These are phyloP conservation scores for Globisporangium alternatum DNA, from an alignment of 352 stramenopile genomes.

Conservation along the genomic window DNA sequence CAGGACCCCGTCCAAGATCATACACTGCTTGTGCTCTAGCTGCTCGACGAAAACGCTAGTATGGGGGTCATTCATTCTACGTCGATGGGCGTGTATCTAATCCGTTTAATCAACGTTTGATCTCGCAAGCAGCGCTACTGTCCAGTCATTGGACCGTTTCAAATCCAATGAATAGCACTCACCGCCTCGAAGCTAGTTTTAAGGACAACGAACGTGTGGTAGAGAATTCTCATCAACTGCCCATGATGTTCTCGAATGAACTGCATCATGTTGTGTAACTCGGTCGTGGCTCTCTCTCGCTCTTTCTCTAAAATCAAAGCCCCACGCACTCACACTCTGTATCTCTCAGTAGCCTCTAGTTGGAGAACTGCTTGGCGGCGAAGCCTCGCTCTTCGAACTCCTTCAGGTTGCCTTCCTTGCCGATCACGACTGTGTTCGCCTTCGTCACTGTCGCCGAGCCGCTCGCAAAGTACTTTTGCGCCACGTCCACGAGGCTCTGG, in stretches of 20 bases:
- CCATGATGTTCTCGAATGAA: background rate
- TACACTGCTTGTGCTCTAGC: too few species aligned
- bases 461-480: constrained; percentile 44
- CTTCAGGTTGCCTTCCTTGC: constrained; percentile 47
- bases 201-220: background rate
- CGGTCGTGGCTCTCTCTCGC: background rate
- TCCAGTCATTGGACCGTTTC: background rate
- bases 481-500: constrained; percentile 46
- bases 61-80: background rate
- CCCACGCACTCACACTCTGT: background rate
- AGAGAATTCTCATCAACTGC: background rate
- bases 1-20: background rate
- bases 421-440: constrained; percentile 43
- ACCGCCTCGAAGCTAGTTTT: background rate
- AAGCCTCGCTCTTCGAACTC: constrained; percentile 50
- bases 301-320: background rate
- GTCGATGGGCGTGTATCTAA: too few species aligned
- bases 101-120: background rate
- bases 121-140: too few species aligned
- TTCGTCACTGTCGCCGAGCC: constrained; percentile 8
- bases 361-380: constrained; percentile 31
- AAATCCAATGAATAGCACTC: background rate
- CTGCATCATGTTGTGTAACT: background rate
- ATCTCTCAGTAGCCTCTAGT: constrained; percentile 1
- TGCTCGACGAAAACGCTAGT: background rate